Conservation (phyloP, 2,329 filamentous ascomycete species). For the Penicillium verrucosum region DNA sequence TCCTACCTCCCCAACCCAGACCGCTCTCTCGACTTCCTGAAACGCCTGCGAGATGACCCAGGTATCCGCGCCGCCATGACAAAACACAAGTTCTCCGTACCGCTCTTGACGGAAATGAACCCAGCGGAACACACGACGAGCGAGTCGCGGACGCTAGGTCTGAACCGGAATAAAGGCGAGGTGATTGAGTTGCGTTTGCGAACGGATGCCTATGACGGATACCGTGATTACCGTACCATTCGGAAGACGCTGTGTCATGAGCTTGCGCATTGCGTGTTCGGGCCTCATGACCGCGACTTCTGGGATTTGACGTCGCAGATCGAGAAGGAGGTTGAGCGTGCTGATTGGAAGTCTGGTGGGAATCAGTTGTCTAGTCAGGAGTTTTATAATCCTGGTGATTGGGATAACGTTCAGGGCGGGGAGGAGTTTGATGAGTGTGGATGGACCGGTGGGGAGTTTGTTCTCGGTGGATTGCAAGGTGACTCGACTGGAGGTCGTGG, state of each 20-base stretch:
- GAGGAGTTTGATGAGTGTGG: slow-evolving; percentile 65
- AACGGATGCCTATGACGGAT: slow-evolving; percentile 94
- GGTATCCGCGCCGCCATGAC: slow-evolving; percentile 83
- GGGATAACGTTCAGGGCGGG: slow-evolving; percentile 48
- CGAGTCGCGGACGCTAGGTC: slow-evolving; percentile 75
- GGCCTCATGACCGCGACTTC: slow-evolving; percentile 79
- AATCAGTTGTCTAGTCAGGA: slow-evolving; percentile 57
- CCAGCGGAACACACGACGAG: slow-evolving; percentile 77
- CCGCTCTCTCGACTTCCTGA: slow-evolving; percentile 67
- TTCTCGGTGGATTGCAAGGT: slow-evolving; percentile 58
- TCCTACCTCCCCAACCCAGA: slow-evolving; percentile 72
- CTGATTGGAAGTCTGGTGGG: slow-evolving; percentile 74
- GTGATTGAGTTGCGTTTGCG: slow-evolving; percentile 85
- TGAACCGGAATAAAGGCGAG: slow-evolving; percentile 85
- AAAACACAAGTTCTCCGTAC: slow-evolving; percentile 79
- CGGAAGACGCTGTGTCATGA: slow-evolving; percentile 93
- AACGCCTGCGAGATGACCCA: slow-evolving; percentile 73
- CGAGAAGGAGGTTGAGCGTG: slow-evolving; percentile 76
- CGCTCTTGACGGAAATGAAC: slow-evolving; percentile 92
- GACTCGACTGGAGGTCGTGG: slow-evolving; percentile 39
- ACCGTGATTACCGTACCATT: slow-evolving; percentile 87
- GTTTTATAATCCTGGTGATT: slow-evolving; percentile 59
- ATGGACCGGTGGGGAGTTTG: slow-evolving; percentile 76
- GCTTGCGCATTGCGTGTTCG: slow-evolving; percentile 84
- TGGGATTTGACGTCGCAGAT: slow-evolving; percentile 87